These are phyloP conservation scores for Sclerotinia borealis DNA, from an alignment of 2,329 filamentous ascomycete genomes.

Conservation along the genomic window DNA sequence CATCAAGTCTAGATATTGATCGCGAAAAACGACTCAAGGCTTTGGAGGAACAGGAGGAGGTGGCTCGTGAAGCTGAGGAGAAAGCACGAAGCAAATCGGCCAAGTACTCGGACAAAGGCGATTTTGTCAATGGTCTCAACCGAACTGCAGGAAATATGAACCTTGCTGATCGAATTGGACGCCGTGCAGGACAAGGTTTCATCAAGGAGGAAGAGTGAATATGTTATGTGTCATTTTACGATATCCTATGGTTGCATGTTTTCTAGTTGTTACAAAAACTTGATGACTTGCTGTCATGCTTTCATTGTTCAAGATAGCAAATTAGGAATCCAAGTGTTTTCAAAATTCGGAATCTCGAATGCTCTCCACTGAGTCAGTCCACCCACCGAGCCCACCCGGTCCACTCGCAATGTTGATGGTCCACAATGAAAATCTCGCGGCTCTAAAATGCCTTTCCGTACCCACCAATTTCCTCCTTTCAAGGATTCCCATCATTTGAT, in stretches of 20 bases:
- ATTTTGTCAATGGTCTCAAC: slow-evolving; percentile 60
- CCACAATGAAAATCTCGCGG: neutral
- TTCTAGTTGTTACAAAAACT: neutral
- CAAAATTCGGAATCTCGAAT: neutral
- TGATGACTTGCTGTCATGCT: neutral
- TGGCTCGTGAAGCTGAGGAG: slow-evolving; percentile 61
- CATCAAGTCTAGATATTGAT: slow-evolving; percentile 62
- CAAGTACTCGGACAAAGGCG: slow-evolving; percentile 56
- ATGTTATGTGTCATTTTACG: neutral
- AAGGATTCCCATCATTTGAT: neutral
- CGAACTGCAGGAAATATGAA: slow-evolving; percentile 49
- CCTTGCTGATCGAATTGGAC: slow-evolving; percentile 46
- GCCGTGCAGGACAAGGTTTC: slow-evolving; percentile 39
- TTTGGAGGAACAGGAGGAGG: slow-evolving; percentile 59
- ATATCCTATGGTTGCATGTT: neutral
- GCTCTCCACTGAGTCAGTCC: neutral
- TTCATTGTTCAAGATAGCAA: neutral
- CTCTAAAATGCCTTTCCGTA: neutral
- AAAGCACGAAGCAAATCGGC: slow-evolving; percentile 50
- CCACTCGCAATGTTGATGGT: neutral
- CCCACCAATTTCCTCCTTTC: neutral
- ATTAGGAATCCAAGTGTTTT: neutral
- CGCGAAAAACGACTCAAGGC: slow-evolving; percentile 62
- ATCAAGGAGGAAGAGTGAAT: slow-evolving; percentile 38
- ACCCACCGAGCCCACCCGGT: neutral